A percentile compares a stretch with the other conserved stretches of the same genome.
These are phyloP conservation scores for Cyberlindnera veronae DNA, from an alignment of 805 yeast genomes.

Conservation along the genomic window DNA sequence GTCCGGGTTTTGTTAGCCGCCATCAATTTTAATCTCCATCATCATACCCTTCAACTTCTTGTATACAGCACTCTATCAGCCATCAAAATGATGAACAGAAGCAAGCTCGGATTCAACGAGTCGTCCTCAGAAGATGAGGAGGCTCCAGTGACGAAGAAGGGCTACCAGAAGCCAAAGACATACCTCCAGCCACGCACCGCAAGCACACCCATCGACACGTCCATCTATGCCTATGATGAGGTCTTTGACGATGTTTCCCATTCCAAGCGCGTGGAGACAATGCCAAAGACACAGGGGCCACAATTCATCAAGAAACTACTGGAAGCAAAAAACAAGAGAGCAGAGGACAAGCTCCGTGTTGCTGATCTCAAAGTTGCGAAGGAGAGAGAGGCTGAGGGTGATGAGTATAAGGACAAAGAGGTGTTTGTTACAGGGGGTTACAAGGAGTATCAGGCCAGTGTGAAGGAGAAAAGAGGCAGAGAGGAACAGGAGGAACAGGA, in stretches of 20 bases:
- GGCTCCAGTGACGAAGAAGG: not conserved
- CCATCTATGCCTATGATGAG: conserved; percentile 43
- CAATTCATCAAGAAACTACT: conserved; percentile 40
- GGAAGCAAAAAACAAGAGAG: conserved; percentile 42
- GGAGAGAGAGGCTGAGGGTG: conserved; percentile 39
- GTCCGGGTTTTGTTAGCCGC: no score
- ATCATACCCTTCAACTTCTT: no score
- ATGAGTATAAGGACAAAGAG: conserved; percentile 36
- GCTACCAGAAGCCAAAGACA: conserved; percentile 1
- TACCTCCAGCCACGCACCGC: not conserved
- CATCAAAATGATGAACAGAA: conserved; percentile 9
- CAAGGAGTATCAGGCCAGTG: conserved; percentile 29
- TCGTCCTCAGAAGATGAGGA: conserved; percentile 8
- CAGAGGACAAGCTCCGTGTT: conserved; percentile 41
- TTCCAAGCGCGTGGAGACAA: conserved; percentile 1
- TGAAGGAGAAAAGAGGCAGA: conserved; percentile 9
- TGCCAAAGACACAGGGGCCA: conserved; percentile 16
- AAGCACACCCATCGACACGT: conserved; percentile 19
- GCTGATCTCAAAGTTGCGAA: conserved; percentile 35
- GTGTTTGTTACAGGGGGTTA: conserved; percentile 49
- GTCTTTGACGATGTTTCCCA: conserved; percentile 39
- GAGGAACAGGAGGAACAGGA: not conserved
- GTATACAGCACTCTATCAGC: not conserved
- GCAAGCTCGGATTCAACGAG: conserved; percentile 16
- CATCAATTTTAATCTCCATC: no score